These are phyloP conservation scores for Monosporascus sp. DNA, from an alignment of 2,329 filamentous ascomycete genomes.

Conservation along the genomic window DNA sequence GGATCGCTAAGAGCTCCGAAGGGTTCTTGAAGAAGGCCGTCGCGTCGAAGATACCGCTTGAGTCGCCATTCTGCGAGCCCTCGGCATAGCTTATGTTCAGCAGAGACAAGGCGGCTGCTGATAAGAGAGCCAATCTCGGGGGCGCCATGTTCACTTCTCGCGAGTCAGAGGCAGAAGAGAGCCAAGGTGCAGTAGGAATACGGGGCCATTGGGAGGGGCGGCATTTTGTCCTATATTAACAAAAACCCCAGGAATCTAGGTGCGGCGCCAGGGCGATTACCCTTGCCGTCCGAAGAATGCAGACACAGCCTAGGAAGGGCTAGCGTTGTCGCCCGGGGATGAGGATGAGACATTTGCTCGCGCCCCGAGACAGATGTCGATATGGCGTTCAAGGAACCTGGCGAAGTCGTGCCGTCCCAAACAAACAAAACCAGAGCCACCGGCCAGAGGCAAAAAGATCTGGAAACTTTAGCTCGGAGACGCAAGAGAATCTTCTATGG, in stretches of 20 bases:
- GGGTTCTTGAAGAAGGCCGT: slow-evolving; percentile 10
- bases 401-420: not conserved
- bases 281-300: slow-evolving; percentile 15
- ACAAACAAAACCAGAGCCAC: not conserved
- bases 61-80: not conserved
- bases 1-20: slow-evolving; percentile 18
- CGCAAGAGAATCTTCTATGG: not conserved
- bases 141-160: not conserved
- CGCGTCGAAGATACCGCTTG: slow-evolving; percentile 1
- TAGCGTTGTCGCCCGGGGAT: not conserved
- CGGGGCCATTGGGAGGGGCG: not conserved
- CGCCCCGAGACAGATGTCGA: slow-evolving; percentile 2
- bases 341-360: slow-evolving; percentile 2
- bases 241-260: slow-evolving; percentile 10
- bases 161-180: not conserved
- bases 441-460: not conserved
- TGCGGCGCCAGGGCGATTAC: slow-evolving; percentile 9
- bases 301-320: slow-evolving; percentile 7
- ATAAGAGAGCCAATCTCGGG: not conserved
- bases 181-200: not conserved
- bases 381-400: not conserved
- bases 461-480: not conserved
- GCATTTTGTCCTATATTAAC: slow-evolving; percentile 3
- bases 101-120: not conserved
- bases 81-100: not conserved